These are phyloP conservation scores for Aschersonia sp. DNA, from an alignment of 2,329 filamentous ascomycete genomes.

Conservation along the genomic window DNA sequence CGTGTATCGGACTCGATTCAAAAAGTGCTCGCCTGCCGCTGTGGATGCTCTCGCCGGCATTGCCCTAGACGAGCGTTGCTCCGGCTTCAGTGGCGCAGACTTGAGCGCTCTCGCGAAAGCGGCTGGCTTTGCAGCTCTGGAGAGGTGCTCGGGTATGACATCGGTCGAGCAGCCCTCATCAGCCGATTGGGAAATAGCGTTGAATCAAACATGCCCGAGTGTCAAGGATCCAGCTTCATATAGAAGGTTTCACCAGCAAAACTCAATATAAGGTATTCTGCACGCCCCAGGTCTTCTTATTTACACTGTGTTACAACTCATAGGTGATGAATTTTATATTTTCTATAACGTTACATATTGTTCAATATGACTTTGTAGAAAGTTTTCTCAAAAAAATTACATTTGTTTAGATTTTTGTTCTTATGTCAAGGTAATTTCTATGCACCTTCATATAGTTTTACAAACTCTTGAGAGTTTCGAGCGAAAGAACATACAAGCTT, in stretches of 20 bases:
- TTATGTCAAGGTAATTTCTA: too few species aligned
- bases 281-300: too few species aligned
- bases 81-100: slow-evolving; percentile 62
- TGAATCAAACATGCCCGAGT: slow-evolving; percentile 32
- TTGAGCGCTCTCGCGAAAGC: slow-evolving; percentile 33
- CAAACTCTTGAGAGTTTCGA: too few species aligned
- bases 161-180: slow-evolving; percentile 12
- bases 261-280: too few species aligned
- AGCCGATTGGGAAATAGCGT: slow-evolving; percentile 38
- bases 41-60: slow-evolving; percentile 43
- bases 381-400: too few species aligned
- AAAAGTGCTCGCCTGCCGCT: slow-evolving; percentile 25
- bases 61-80: slow-evolving; percentile 52
- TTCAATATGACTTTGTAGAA: too few species aligned
- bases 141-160: slow-evolving; percentile 13
- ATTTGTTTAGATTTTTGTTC: too few species aligned
- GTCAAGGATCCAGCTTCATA: slow-evolving; percentile 33
- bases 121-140: slow-evolving; percentile 33
- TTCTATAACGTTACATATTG: too few species aligned
- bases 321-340: too few species aligned
- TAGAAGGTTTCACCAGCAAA: slow-evolving; percentile 6
- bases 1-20: slow-evolving; percentile 33
- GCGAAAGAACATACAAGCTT: too few species aligned
- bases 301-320: too few species aligned
- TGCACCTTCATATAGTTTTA: too few species aligned